phyloP scores from a whole-genome alignment of 2,329 filamentous ascomycete genomes.

The Xylaria polymorpha region DNA sequence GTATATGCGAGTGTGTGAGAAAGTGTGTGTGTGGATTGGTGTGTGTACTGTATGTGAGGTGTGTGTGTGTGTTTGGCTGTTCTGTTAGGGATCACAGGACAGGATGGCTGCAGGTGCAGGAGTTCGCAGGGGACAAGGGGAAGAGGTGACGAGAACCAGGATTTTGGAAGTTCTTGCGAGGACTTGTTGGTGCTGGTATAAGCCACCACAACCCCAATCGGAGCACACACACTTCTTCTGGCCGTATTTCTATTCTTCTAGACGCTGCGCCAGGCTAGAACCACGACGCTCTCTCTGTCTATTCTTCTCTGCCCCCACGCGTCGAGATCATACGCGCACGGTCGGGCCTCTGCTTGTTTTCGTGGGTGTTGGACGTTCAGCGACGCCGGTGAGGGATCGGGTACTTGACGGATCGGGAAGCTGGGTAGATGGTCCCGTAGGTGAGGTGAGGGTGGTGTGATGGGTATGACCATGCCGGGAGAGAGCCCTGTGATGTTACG shows the following conservation, averaged over 20 bases:
- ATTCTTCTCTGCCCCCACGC: neutral
- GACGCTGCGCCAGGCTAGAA: neutral
- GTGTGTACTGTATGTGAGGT: no score
- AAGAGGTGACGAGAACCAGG: slow-evolving; percentile 38
- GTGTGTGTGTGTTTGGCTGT: slow-evolving; percentile 19
- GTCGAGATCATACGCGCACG: slow-evolving; percentile 6
- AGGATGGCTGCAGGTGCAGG: slow-evolving; percentile 40
- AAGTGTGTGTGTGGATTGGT: no score
- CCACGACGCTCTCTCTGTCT: neutral
- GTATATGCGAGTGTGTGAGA: no score
- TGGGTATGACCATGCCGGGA: slow-evolving; percentile 32
- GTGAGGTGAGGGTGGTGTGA: slow-evolving; percentile 37
- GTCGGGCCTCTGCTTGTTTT: slow-evolving; percentile 23
- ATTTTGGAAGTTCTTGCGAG: slow-evolving; percentile 32
- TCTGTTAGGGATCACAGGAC: slow-evolving; percentile 32
- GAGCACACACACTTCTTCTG: slow-evolving; percentile 6
- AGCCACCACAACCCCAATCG: neutral
- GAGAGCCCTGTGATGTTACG: slow-evolving; percentile 28
- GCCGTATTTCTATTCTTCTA: slow-evolving; percentile 13
- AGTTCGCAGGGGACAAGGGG: slow-evolving; percentile 43
- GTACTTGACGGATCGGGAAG: slow-evolving; percentile 37
- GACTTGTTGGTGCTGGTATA: slow-evolving; percentile 6
- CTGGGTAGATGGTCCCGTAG: slow-evolving; percentile 14
- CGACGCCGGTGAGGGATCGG: slow-evolving; percentile 23
- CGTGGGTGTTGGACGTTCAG: slow-evolving; percentile 20